A percentile compares a stretch with the other conserved stretches of the same genome.
phyloP scores from a whole-genome alignment of 2,329 filamentous ascomycete genomes.

The Apiospora malaysiana region DNA sequence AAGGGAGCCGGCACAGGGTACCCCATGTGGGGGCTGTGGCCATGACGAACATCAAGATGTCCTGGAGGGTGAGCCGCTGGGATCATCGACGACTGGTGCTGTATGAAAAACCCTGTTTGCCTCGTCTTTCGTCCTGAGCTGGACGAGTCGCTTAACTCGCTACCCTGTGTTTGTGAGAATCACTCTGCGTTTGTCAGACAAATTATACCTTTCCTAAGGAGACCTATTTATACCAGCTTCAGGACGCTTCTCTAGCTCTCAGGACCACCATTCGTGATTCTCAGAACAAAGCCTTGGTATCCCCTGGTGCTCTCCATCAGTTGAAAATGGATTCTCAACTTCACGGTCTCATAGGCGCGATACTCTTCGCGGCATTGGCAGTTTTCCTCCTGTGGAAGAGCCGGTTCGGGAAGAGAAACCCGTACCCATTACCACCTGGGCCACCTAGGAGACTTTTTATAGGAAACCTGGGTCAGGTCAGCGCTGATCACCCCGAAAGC shows the following conservation, averaged over 20 bases:
- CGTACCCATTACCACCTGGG: constrained; percentile 37
- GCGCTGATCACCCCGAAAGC: constrained; percentile 38
- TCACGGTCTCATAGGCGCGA: constrained; percentile 22
- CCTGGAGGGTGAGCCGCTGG: not conserved
- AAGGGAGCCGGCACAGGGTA: not conserved
- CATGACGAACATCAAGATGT: not conserved
- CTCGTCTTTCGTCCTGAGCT: not conserved
- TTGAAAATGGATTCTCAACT: constrained; percentile 8
- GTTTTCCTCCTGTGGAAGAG: constrained; percentile 25
- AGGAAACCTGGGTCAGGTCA: constrained; percentile 39
- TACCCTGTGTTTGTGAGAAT: not conserved
- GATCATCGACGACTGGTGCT: not conserved
- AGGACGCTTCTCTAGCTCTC: not conserved
- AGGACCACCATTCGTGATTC: not conserved
- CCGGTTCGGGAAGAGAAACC: constrained; percentile 21
- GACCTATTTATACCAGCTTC: not conserved
- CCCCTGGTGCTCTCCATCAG: too few species aligned
- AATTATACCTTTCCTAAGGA: not conserved
- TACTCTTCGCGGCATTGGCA: constrained; percentile 20
- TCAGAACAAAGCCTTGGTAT: not conserved
- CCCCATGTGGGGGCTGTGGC: constrained; percentile 1
- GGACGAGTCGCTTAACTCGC: not conserved
- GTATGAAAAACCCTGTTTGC: not conserved
- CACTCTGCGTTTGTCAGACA: not conserved
- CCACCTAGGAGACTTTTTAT: constrained; percentile 37